phyloP scores from a whole-genome alignment of 331 rosid species.

The Cydonia oblonga region DNA sequence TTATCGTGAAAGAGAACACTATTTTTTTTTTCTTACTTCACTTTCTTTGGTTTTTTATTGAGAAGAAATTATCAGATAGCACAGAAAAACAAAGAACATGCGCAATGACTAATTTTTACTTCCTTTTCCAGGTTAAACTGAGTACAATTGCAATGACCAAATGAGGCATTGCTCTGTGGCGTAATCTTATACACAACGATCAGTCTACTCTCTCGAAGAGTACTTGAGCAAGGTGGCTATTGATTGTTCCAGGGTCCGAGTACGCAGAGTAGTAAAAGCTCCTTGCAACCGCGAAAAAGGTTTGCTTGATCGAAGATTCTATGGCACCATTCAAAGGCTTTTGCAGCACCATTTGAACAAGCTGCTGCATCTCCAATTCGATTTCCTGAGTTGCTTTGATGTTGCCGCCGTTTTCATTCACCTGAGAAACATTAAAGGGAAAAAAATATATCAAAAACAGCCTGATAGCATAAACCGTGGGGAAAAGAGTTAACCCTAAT shows the following conservation, averaged over 20 bases:
- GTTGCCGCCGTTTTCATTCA: slow-evolving; percentile 5
- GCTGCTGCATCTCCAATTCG: slow-evolving; percentile 68
- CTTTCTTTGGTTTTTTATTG: not conserved
- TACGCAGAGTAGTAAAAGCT: slow-evolving; percentile 56
- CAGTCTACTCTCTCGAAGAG: slow-evolving; percentile 58
- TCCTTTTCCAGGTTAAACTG: not conserved
- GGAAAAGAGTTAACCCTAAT: not conserved
- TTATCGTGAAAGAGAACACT: not conserved
- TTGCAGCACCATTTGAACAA: slow-evolving; percentile 48
- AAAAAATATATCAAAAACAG: not conserved
- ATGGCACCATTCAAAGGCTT: slow-evolving; percentile 22
- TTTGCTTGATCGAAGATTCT: slow-evolving; percentile 50
- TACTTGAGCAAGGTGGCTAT: slow-evolving; percentile 57
- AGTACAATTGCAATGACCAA: not conserved
- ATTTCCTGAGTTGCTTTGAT: slow-evolving; percentile 16
- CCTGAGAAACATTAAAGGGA: slow-evolving; percentile 17
- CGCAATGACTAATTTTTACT: not conserved
- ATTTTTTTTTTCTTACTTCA: not conserved
- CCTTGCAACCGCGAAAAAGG: slow-evolving; percentile 54
- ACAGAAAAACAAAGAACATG: not conserved
- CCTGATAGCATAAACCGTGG: not conserved
- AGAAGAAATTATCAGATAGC: not conserved
- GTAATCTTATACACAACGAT: slow-evolving; percentile 1
- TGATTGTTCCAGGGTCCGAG: slow-evolving; percentile 46
- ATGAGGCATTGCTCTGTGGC: not conserved